Base-by-base conservation (phyloP, 495 filamentous ascomycete genomes). In the Chaetomium cochliodes region DNA sequence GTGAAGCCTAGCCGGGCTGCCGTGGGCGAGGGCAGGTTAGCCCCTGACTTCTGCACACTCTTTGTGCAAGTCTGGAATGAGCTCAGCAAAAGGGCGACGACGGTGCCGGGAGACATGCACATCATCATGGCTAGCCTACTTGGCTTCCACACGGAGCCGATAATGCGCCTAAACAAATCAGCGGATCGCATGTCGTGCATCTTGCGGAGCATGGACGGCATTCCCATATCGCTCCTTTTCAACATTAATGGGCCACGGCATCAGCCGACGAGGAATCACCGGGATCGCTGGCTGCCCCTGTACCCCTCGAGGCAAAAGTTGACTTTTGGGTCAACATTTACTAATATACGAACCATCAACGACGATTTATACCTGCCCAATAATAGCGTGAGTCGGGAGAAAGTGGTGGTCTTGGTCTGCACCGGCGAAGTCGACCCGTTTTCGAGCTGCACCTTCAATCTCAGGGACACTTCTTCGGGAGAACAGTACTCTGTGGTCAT, bases 1-100 rank as follows among this genome's bases (percentile, higher is more conserved):
- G 47, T 65, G 26, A 70, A 67, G 49, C 58, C 61, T 8, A 54
- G 20, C 47, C 60, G 49, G 18, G 42, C 42, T 2, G 42, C 42
- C 13, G 13, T 60, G 18, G 63, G 59, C 28, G 49, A 23, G 12
- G 58, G 51, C 13, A 58, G 26, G 13, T 50, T 64, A 37, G 59
- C 62, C 0, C 53, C 65, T 3, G 69, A 70, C 28, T 64, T 70
- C 5, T 70, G 69, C 37, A 70, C 69, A 15, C 53, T 68, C 0
- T 70, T 70, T 23, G 65, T 70, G 0, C 69, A 67, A 9, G 41
- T 65, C 5, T 70, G 69, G 69, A 70, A 70, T 28, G 63, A 70
- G n/a, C 60, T 70, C 26, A 67, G 69, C 62, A 67, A 64, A 28
- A 52, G 69, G 52, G 26, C 59, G 11, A 66, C 65, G 9, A 67